phyloP scores from a whole-genome alignment of 352 stramenopile species.

The Globisporangium acanthophoron region DNA sequence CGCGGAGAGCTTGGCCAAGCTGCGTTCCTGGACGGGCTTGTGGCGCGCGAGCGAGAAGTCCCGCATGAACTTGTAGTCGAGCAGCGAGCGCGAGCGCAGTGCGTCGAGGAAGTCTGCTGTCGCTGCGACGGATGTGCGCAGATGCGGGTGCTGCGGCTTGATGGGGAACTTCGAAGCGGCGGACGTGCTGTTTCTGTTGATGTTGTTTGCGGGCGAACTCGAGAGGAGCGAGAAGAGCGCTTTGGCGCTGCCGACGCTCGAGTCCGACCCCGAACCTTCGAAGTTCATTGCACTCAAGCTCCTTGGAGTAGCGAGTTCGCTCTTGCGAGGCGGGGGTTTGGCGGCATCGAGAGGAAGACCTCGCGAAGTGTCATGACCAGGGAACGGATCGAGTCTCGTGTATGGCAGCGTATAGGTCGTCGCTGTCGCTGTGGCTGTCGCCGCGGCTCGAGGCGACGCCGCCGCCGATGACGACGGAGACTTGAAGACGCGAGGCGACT shows the following conservation, averaged over 20 bases:
- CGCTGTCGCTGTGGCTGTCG: neutral
- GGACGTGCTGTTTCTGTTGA: neutral
- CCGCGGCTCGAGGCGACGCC: neutral
- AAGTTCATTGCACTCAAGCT: conserved; percentile 12
- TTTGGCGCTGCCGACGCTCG: neutral
- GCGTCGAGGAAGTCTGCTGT: conserved; percentile 23
- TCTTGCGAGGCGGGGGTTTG: neutral
- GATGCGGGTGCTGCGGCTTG: conserved; percentile 12
- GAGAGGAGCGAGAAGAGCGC: conserved; percentile 10
- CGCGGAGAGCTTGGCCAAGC: conserved; percentile 31
- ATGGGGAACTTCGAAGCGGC: conserved; percentile 6
- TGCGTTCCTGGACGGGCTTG: conserved; percentile 32
- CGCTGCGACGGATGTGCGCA: conserved; percentile 5
- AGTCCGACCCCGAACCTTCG: neutral
- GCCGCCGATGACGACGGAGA: neutral
- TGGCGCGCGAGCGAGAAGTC: conserved; percentile 37
- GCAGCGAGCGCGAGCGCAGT: conserved; percentile 31
- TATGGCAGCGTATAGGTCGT: conserved; percentile 9
- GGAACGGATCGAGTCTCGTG: conserved; percentile 9
- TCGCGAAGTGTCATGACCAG: neutral
- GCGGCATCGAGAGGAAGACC: neutral
- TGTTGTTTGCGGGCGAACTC: neutral
- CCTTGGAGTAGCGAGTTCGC: neutral
- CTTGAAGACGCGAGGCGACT: conserved; percentile 3
- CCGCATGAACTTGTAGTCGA: conserved; percentile 50